phyloP scores from a whole-genome alignment of 2,329 filamentous ascomycete genomes.

The Seiridium cupressi region DNA sequence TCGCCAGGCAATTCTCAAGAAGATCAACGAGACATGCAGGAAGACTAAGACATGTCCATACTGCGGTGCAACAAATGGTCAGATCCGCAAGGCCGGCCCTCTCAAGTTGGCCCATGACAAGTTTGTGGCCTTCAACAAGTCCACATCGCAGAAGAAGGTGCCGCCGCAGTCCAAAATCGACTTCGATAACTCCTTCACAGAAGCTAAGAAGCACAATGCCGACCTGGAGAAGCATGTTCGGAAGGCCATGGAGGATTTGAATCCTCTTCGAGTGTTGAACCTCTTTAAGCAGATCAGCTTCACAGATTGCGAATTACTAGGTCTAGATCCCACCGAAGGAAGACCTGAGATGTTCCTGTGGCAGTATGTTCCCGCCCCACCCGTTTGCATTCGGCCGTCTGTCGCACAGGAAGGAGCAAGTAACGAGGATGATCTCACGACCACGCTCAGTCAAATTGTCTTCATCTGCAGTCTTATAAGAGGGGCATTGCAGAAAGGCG shows the following conservation, averaged over 20 bases:
- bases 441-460: constrained; percentile 94
- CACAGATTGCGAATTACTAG: constrained; percentile 86
- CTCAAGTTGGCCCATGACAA: constrained; percentile 94
- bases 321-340: constrained; percentile 81
- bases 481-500: constrained; percentile 77
- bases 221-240: constrained; percentile 89
- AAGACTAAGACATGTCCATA: constrained; percentile 82
- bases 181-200: constrained; percentile 82
- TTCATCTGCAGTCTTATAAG: constrained; percentile 87
- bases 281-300: constrained; percentile 86
- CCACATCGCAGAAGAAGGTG: constrained; percentile 80
- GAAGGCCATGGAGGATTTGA: constrained; percentile 92
- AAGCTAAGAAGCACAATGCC: constrained; percentile 72
- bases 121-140: constrained; percentile 84
- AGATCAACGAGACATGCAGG: constrained; percentile 83
- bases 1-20: constrained; percentile 80
- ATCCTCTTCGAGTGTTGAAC: constrained; percentile 83
- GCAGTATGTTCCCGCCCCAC: constrained; percentile 92
- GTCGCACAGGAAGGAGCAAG: constrained; percentile 91
- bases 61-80: constrained; percentile 81
- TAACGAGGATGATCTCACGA: constrained; percentile 94
- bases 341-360: constrained; percentile 96
- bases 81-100: constrained; percentile 88
- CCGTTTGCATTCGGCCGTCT: constrained; percentile 89
- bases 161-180: constrained; percentile 77